Base-by-base conservation (phyloP, 2,329 filamentous ascomycete genomes). In the Venturia nashicola region DNA sequence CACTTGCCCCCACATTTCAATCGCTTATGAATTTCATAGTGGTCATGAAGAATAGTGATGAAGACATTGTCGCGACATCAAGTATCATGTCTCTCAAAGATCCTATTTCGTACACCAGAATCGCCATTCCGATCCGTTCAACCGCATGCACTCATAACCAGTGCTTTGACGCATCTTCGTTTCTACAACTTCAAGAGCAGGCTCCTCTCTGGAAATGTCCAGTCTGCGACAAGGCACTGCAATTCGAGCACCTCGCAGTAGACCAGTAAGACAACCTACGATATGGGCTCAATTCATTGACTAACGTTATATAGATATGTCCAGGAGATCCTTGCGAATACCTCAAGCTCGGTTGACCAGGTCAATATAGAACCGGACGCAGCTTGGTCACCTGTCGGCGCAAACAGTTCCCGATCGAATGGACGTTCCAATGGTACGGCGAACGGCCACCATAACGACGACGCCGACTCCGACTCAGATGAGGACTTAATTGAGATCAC, bases 151-250 rank as follows among this genome's bases (percentile, higher is more conserved):
- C 84, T 3, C 94, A 99, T 73, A 89, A 94, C 34, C 91, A 96
- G 72, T 99, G 94, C 73, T 99, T 97, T 69, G 94, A 99, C 73
- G 93, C 89, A 3, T 87, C 85, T 3, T 95, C 91, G 1, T 99
- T 97, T 72, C 81, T 99, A 23, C 90, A 96, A 70, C 78, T 99
- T 36, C 93, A 97, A 73, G 91, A 97, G 73, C 94, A 99, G 77
- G 93, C 91, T 0, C 94, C 94, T 0, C 95, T 94, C 20, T 99
- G 94, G 94, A 81, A 86, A n/a, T 99, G 94, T 71, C 94, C 94
- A 0, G 87, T 97, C 27, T 99, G 94, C 78, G 93, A 88, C 75
- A 95, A 92, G 71, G 76, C 84, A 0, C 87, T 91, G 1, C 85
- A 86, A 0, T 99, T 90, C 73, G 88, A 93, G 61, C 86, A 84